Evolutionary conservation across 345 rosid species (phyloP).

Genomic region (Laguncularia racemosa): DNA sequence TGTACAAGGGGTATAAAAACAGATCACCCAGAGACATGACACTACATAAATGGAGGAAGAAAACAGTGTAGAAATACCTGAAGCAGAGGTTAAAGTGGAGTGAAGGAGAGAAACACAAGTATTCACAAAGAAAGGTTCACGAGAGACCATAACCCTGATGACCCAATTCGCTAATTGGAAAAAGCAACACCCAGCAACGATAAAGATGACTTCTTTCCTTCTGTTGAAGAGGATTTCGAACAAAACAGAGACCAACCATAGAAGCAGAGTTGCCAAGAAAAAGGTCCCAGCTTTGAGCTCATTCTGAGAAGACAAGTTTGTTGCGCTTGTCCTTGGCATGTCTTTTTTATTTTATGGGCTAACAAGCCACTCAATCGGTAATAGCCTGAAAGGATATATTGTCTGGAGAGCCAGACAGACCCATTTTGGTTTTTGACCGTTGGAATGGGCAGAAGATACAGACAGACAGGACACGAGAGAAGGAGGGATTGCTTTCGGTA

Average conservation of each 20-base stretch:
- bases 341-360: background rate
- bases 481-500: no score
- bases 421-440: no score
- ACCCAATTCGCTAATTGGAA: conserved; percentile 67
- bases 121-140: conserved; percentile 81
- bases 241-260: conserved; percentile 71
- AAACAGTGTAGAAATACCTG: conserved; percentile 33
- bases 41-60: background rate
- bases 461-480: no score
- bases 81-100: conserved; percentile 62
- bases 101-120: conserved; percentile 89
- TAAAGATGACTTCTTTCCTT: conserved; percentile 40
- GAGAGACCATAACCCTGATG: conserved; percentile 47
- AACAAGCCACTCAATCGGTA: no score
- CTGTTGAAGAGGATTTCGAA: conserved; percentile 67
- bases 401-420: no score
- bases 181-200: conserved; percentile 48
- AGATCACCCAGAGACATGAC: background rate
- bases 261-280: conserved; percentile 78
- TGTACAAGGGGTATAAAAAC: no score
- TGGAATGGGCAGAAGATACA: no score
- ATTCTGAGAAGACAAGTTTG: conserved; percentile 2
- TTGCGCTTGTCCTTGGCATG: conserved; percentile 24
- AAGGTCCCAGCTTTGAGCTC: conserved; percentile 41
- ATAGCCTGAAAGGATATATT: no score